These are phyloP conservation scores for Drosera spatulata DNA, from an alignment of 179 eudicot species.

Conservation along the genomic window DNA sequence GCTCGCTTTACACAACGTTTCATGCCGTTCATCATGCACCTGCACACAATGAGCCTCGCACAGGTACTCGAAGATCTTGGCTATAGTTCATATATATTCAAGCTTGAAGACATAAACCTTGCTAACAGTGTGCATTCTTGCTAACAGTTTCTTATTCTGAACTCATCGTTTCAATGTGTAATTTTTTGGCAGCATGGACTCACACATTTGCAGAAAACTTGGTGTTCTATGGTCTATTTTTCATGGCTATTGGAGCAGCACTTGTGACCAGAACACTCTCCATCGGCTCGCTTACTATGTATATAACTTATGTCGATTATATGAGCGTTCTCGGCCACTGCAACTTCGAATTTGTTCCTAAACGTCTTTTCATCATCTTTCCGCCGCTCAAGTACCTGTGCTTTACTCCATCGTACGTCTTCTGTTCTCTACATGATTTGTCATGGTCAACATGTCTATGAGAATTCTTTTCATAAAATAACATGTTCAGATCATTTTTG, in stretches of 20 bases:
- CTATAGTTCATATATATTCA: background rate
- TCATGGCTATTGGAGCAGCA: too few species aligned
- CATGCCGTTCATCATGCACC: too few species aligned
- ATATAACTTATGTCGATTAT: conserved; percentile 25
- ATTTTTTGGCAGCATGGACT: conserved; percentile 28
- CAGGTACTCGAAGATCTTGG: conserved; percentile 19
- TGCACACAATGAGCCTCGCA: too few species aligned
- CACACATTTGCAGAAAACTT: conserved; percentile 24
- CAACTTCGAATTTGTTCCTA: too few species aligned
- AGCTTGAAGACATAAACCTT: background rate
- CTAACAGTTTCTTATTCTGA: background rate
- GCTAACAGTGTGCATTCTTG: too few species aligned
- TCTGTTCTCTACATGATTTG: background rate
- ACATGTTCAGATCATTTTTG: too few species aligned
- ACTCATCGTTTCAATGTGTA: background rate
- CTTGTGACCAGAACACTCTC: too few species aligned
- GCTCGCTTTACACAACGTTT: too few species aligned
- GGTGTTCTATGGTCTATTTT: background rate
- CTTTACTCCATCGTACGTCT: conserved; percentile 43
- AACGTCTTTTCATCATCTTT: conserved; percentile 19
- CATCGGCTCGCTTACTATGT: conserved; percentile 9
- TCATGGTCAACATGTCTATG: background rate
- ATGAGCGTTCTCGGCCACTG: conserved; percentile 46
- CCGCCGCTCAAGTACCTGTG: conserved; percentile 41
- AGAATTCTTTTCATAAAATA: too few species aligned